These are phyloP conservation scores for Cubamyces lactineus DNA, from an alignment of 768 basidiomycete genomes.

Conservation along the genomic window DNA sequence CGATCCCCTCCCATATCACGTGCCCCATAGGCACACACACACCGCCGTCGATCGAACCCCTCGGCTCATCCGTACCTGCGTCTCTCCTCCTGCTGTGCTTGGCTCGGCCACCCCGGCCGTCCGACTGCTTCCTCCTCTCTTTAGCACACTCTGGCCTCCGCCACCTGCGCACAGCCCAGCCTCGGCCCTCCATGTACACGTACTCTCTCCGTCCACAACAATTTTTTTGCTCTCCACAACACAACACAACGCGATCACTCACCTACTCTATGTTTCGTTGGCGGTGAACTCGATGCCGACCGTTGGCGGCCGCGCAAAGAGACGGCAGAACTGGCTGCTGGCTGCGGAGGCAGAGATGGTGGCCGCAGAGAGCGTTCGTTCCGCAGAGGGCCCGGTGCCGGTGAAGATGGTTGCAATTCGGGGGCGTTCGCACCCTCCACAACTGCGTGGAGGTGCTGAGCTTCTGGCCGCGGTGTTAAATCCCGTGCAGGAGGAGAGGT, in stretches of 20 bases:
- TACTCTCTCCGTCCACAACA: background rate
- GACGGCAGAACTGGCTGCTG: background rate
- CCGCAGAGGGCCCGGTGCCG: background rate
- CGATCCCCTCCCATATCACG: constrained; percentile 18
- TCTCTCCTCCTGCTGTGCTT: background rate
- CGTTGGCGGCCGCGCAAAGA: background rate
- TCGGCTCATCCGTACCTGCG: constrained; percentile 6
- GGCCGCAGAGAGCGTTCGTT: background rate
- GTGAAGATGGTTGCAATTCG: background rate
- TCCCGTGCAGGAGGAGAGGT: constrained; percentile 17
- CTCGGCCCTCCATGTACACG: background rate
- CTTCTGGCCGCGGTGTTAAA: constrained; percentile 21
- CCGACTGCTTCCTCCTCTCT: background rate
- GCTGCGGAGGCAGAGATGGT: background rate
- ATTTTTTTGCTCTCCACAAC: background rate
- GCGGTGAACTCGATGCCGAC: background rate
- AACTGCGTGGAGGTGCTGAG: constrained; percentile 10
- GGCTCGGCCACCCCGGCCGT: constrained; percentile 7
- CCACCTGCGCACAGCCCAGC: background rate
- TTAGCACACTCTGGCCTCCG: background rate
- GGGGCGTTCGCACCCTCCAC: background rate
- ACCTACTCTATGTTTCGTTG: background rate
- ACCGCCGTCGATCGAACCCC: constrained; percentile 3
- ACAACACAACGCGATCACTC: background rate
- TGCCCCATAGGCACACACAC: constrained; percentile 6